Base-by-base conservation (phyloP, 371 early-diverging fungal species). In the Apophysomyces elegans region DNA sequence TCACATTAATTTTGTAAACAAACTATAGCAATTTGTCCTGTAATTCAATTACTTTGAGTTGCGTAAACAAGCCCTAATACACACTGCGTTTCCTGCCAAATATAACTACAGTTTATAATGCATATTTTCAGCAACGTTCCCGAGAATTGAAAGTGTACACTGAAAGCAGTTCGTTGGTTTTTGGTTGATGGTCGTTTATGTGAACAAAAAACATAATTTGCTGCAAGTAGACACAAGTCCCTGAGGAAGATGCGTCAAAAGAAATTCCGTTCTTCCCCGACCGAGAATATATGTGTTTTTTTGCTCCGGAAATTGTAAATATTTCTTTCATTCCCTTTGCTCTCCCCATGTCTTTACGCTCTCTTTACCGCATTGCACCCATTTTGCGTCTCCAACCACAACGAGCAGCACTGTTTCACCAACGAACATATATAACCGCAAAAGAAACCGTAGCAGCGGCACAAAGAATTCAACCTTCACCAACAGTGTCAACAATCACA, bases 161-260 rank as follows among this genome's bases (percentile, higher is more conserved):
- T 26, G 32, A 26, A 26, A 26, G 32, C 32, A 26, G 1, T 2
- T 2, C 2, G 32, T 26, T 26, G 32, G 32, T 26, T 26, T 3
- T 26, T 26, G 32, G 32, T 26, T 26, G 32, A 26, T 26, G 32
- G 32, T 26, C 32, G 32, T 26, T 26, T 26, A 26, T 26, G 32
- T 26, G 1, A 1, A 26, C 43, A 43, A 14, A 12, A 43, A 43
- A 43, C 14, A 43, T 5, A 45, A 5, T 45, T 45, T 6, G 6
- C 9, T 21, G 21, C 54, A 26, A 50, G 16, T 5, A 26, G 21
- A 4, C 5, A 50, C 54, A 11, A 21, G 32, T 26, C 32, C 32
- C 32, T 26, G 32, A 26, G 32, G 32, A 21, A 4, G 54, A 61
- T 61, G 46, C 14, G 61, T 61, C 61, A 61, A 60, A 26, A 26